A percentile compares a stretch with the other conserved stretches of the same genome.
These are phyloP conservation scores for Taiozyma sp. DNA, from an alignment of 1,139 yeast species.

Conservation along the genomic window DNA sequence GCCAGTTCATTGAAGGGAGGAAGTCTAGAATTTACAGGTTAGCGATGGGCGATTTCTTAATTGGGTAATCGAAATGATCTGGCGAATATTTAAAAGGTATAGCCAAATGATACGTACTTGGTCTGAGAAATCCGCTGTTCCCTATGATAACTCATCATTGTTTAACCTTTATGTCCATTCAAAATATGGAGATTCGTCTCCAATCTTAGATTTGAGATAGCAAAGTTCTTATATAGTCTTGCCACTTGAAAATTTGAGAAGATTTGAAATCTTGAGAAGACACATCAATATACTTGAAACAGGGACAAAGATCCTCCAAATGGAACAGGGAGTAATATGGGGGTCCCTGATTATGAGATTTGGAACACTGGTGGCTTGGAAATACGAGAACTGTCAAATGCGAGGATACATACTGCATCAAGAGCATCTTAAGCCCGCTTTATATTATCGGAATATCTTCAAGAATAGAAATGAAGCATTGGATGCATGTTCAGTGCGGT, in stretches of 20 bases:
- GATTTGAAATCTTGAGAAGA: neutral
- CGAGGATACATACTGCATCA: neutral
- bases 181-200: neutral
- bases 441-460: too few relatives aligned
- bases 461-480: too few relatives aligned
- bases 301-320: neutral
- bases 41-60: neutral
- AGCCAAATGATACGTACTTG: slow-evolving; percentile 5
- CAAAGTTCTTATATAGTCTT: neutral
- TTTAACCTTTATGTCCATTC: neutral
- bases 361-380: neutral
- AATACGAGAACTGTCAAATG: neutral
- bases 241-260: neutral
- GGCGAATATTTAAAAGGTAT: neutral
- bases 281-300: neutral
- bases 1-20: slow-evolving; percentile 24
- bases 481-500: too few relatives aligned
- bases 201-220: neutral
- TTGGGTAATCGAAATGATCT: slow-evolving; percentile 6
- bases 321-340: neutral
- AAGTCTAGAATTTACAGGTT: slow-evolving; percentile 13
- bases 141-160: slow-evolving; percentile 12
- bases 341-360: neutral
- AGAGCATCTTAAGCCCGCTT: too few relatives aligned
- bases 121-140: slow-evolving; percentile 3